A percentile compares a stretch with the other conserved stretches of the same genome.
These are phyloP conservation scores for Neonectria magnoliae DNA, from an alignment of 2,329 filamentous ascomycete genomes.

Conservation along the genomic window DNA sequence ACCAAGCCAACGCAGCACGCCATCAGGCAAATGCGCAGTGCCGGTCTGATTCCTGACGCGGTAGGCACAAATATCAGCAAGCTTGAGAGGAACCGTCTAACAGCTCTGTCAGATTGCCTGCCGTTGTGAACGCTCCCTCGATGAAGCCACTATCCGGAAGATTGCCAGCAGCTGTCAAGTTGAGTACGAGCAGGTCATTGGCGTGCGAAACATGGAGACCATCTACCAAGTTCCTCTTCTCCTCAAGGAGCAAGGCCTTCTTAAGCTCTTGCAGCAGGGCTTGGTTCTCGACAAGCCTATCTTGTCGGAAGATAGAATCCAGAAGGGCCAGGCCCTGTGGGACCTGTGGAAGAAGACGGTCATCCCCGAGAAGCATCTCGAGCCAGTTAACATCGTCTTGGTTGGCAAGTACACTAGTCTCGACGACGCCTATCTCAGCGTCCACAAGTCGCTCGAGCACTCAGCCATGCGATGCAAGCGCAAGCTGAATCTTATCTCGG, in stretches of 20 bases:
- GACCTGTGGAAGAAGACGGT: conserved; percentile 79
- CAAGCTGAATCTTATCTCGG: conserved; percentile 83
- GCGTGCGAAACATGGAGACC: conserved; percentile 88
- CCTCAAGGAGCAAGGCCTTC: conserved; percentile 81
- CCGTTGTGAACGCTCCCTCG: conserved; percentile 82
- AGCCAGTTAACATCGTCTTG: conserved; percentile 80
- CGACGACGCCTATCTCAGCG: conserved; percentile 86
- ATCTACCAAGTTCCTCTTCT: conserved; percentile 97
- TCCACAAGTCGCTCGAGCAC: conserved; percentile 88
- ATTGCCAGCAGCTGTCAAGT: conserved; percentile 92
- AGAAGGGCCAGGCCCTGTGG: conserved; percentile 78
- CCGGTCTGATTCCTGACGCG: conserved; percentile 77
- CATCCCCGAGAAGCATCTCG: conserved; percentile 70
- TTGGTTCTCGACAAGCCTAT: conserved; percentile 70
- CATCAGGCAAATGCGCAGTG: conserved; percentile 83
- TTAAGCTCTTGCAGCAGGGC: conserved; percentile 71
- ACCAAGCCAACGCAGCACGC: conserved; percentile 97
- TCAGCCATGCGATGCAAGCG: conserved; percentile 85
- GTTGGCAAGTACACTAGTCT: conserved; percentile 92
- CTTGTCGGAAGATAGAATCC: conserved; percentile 62
- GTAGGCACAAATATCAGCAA: conserved; percentile 51
- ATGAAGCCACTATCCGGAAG: conserved; percentile 80
- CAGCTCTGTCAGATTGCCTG: conserved; percentile 77
- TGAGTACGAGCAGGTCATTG: conserved; percentile 83
- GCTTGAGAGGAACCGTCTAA: conserved; percentile 6